Conservation (phyloP, 495 filamentous ascomycete genomes). For the Evernia prunastri region DNA sequence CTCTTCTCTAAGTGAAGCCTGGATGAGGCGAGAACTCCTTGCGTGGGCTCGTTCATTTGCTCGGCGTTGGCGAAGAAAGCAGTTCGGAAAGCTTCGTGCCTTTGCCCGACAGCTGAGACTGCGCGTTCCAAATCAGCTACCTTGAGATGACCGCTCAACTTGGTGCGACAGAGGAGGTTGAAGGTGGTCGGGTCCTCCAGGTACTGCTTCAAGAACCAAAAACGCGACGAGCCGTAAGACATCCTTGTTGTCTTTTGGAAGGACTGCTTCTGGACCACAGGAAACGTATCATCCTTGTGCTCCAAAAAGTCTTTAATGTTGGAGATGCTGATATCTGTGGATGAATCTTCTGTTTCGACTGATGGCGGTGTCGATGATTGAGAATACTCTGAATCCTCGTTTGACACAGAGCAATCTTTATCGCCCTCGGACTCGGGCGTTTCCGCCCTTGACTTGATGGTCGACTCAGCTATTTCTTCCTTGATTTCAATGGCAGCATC, state of each 20-base stretch:
- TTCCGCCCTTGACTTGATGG: background rate
- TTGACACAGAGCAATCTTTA: background rate
- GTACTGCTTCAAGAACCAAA: slow-evolving; percentile 40
- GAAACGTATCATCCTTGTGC: background rate
- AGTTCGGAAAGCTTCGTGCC: slow-evolving; percentile 44
- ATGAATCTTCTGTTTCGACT: background rate
- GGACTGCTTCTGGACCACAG: background rate
- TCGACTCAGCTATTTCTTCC: background rate
- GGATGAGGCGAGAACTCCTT: slow-evolving; percentile 5
- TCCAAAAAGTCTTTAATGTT: background rate
- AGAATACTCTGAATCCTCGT: background rate
- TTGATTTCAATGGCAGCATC: background rate
- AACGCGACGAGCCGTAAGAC: slow-evolving; percentile 39
- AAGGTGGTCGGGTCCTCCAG: slow-evolving; percentile 35
- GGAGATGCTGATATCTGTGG: background rate
- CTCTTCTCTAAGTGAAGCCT: slow-evolving; percentile 5
- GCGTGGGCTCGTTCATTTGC: slow-evolving; percentile 7
- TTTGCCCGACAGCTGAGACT: slow-evolving; percentile 20
- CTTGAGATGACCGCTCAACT: slow-evolving; percentile 25
- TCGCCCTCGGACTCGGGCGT: background rate
- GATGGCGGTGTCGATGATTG: background rate
- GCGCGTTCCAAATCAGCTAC: slow-evolving; percentile 27
- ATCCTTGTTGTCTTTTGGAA: slow-evolving; percentile 23
- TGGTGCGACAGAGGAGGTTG: slow-evolving; percentile 25
- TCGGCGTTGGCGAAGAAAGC: slow-evolving; percentile 29